phyloP scores from a whole-genome alignment of 139 green algal genomes.

The Micractinium conductrix region DNA sequence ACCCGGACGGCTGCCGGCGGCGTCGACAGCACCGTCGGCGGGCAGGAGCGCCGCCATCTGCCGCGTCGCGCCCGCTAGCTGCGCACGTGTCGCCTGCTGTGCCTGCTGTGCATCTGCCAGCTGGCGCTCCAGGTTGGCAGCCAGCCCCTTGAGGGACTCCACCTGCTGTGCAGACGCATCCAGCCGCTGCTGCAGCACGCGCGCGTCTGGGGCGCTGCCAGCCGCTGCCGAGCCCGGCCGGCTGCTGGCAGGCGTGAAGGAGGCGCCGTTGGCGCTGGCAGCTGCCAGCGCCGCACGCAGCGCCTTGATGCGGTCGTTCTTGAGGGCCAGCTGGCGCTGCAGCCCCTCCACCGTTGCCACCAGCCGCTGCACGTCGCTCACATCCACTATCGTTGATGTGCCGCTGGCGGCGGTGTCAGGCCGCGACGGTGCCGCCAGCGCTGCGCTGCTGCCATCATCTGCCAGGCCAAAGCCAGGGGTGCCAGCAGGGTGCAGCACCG shows the following conservation, averaged over 20 bases:
- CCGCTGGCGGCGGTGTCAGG: neutral
- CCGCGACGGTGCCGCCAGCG: neutral
- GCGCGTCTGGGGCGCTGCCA: neutral
- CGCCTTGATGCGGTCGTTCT: conserved; percentile 36
- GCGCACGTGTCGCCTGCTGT: too few species aligned
- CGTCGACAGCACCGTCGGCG: neutral
- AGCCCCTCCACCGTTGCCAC: conserved; percentile 11
- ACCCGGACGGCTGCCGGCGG: neutral
- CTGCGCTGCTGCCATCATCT: neutral
- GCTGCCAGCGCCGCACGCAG: conserved; percentile 7
- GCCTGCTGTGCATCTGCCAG: conserved; percentile 29
- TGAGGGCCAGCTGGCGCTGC: conserved; percentile 30
- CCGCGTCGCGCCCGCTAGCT: conserved; percentile 1
- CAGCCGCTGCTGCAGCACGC: conserved; percentile 32
- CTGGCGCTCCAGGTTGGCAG: conserved; percentile 20
- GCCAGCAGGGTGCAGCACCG: neutral
- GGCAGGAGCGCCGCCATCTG: conserved; percentile 13
- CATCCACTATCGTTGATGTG: conserved; percentile 2
- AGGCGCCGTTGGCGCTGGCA: neutral
- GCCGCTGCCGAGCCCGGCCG: neutral
- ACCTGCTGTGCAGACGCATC: conserved; percentile 12
- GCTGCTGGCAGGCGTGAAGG: neutral
- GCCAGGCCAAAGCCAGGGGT: neutral
- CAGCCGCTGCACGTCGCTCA: conserved; percentile 13
- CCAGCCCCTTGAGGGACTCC: neutral